These are phyloP conservation scores for Isatis lusitanica DNA, from an alignment of 441 rosid genomes.

Conservation along the genomic window DNA sequence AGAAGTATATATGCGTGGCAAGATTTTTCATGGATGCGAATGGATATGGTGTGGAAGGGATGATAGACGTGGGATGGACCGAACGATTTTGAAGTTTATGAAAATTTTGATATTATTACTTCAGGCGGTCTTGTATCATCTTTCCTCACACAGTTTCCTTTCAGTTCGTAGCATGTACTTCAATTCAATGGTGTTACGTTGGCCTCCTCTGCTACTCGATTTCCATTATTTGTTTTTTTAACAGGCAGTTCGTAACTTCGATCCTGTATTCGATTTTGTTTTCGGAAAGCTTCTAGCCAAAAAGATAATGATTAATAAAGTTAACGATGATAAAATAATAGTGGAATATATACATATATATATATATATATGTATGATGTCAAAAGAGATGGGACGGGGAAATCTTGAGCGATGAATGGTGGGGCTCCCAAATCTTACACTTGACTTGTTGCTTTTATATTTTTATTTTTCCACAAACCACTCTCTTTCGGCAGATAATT, in stretches of 20 bases:
- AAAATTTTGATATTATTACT: background rate
- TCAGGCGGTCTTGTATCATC: background rate
- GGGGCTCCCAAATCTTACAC: slow-evolving; percentile 39
- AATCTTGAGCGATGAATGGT: slow-evolving; percentile 33
- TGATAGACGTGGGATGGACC: background rate
- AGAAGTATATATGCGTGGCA: too few relatives aligned
- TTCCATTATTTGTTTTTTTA: background rate
- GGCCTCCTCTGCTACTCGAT: background rate
- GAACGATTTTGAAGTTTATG: background rate
- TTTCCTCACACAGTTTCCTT: background rate
- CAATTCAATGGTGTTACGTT: background rate
- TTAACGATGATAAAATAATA: slow-evolving; percentile 11
- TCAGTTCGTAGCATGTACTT: background rate
- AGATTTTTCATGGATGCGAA: too few relatives aligned
- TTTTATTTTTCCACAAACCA: background rate
- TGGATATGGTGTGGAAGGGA: background rate
- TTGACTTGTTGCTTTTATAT: slow-evolving; percentile 27
- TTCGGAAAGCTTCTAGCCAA: slow-evolving; percentile 5
- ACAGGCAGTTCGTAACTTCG: background rate
- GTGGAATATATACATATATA: background rate
- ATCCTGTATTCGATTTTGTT: background rate
- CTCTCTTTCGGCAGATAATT: background rate
- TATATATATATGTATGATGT: background rate
- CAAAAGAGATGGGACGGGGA: slow-evolving; percentile 25
- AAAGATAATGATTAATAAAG: slow-evolving; percentile 24